Evolutionary conservation across 805 yeast species (phyloP), one percentile per base, ranked within the genome.

Genomic region (Ogataea pini): DNA sequence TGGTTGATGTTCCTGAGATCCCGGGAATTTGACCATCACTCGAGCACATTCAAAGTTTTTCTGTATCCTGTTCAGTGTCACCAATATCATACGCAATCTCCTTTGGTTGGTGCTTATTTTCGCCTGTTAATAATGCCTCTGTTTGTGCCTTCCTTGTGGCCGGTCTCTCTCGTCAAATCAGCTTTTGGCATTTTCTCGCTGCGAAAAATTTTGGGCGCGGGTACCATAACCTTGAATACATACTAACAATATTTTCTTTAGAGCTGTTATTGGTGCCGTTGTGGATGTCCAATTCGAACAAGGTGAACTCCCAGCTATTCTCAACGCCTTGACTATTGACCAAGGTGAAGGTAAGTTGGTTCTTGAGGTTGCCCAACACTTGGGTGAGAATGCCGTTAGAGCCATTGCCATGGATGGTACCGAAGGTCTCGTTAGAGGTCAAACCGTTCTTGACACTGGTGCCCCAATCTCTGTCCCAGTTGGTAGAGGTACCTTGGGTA

Each of bases 331-430:
- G 69, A 90, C 88, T 75, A 83, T 94, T 71, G 83, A 89, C 72
- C 75, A 80, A 61, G 91, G 90, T 67, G 75, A 75, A 61, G 20
- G 48, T 41, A 80, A 81, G 69, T 85, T 94, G 71, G 90, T 94
- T 61, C 84, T 94, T 69, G 99, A 94, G 81, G 99, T 94, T 66
- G 94, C 99, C 68, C 99, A 94, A 83, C 99, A 94, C 79, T 85
- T 94, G 76, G 99, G 99, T 83, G 98, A 94, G 83, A 90, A 90
- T 88, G 87, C 98, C 67, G 98, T 94, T 74, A 92, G 99, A 86
- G 86, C 99, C 73, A 94, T 94, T 86, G 98, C 99, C 72, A 94
- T 94, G 99, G 99, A 94, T 77, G 98, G 98, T 89, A 94, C 99
- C 65, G 98, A 92, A 78, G 99, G 99, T 89, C 85, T 94, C 70